Base-by-base conservation (phyloP, 192 early-diverging fungal species). In the Cladochytrium replicatum region DNA sequence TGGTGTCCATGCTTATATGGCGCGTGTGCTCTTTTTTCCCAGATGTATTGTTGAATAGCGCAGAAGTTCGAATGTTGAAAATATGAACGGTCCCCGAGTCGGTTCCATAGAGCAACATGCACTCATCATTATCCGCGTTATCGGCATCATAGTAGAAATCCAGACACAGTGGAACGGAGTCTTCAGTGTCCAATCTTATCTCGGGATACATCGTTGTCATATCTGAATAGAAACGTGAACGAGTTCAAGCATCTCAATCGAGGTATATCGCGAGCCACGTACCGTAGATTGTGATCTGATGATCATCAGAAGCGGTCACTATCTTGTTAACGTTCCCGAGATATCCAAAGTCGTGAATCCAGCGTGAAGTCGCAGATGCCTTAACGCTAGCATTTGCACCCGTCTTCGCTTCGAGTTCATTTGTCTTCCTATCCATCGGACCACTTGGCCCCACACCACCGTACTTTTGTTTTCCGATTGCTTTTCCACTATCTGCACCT, bases 211-310 rank as follows among this genome's bases (percentile, higher is more conserved):
- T 60, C 0, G 73, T 72, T 24, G 62, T 58, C 13, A 32, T 26
- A 26, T 75, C 72, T 66, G 40, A n/a, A 21, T 3, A 52, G 24
- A 15, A 59, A 28, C 23, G 1, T 1, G 9, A 44, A 43, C 13
- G 43, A 11, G n/a, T 49, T 6, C 17, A 48, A 7, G 7, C 47
- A 48, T 13, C 43, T 9, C 50, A 52, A 50, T 39, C 0, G n/a
- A 9, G 28, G n/a, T n/a, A n/a, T n/a, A n/a, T n/a, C n/a, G n/a
- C n/a, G n/a, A n/a, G n/a, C n/a, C n/a, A n/a, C 37, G 28, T 54
- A 71, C 68, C 64, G 54, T 77, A 72, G 32, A 72, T 48, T 17
- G 70, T 68, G 41, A 74, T 67, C 28, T 65, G 58, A 37, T 77
- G 75, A 32, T 74, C 61, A 46, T 77, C 75, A 25, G 68, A 55